Conservation (phyloP, 192 early-diverging fungal species). For the Backusella luteola region DNA sequence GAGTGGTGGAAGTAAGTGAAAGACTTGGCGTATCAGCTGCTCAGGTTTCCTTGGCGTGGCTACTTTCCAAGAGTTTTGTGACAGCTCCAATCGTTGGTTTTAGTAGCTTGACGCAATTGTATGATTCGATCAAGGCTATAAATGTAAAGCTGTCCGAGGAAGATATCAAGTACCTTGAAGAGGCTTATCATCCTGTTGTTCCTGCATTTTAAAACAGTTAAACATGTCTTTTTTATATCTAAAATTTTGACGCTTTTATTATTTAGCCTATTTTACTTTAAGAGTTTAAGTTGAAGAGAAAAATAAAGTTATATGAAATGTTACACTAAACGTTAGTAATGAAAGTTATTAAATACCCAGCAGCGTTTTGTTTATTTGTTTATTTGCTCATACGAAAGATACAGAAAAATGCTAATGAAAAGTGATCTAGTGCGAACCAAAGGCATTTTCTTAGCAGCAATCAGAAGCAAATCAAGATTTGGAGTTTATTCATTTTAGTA, state of each 20-base stretch:
- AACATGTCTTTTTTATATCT: not conserved
- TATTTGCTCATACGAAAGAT: not conserved
- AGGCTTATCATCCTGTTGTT: not conserved
- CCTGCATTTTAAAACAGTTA: not conserved
- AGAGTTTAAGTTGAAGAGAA: not conserved
- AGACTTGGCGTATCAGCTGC: slow-evolving; percentile 18
- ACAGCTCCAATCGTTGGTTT: slow-evolving; percentile 25
- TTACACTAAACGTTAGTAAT: not conserved
- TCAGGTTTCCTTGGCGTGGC: slow-evolving; percentile 30
- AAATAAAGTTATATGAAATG: not conserved
- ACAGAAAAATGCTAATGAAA: not conserved
- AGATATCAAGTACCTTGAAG: slow-evolving; percentile 24
- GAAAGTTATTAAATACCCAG: not conserved
- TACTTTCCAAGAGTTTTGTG: slow-evolving; percentile 19
- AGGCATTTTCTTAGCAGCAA: not conserved
- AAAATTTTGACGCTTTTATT: not conserved
- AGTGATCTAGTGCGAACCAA: not conserved
- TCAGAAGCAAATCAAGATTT: not conserved
- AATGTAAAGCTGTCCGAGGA: slow-evolving; percentile 21
- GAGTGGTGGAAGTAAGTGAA: slow-evolving; percentile 23
- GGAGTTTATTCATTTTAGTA: not conserved
- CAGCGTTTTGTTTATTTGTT: not conserved
- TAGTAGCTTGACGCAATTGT: slow-evolving; percentile 22
- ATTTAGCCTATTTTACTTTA: not conserved
- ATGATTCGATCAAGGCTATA: slow-evolving; percentile 23